These are phyloP conservation scores for Phytophthora agathidicida DNA, from an alignment of 352 stramenopile species.

Conservation along the genomic window DNA sequence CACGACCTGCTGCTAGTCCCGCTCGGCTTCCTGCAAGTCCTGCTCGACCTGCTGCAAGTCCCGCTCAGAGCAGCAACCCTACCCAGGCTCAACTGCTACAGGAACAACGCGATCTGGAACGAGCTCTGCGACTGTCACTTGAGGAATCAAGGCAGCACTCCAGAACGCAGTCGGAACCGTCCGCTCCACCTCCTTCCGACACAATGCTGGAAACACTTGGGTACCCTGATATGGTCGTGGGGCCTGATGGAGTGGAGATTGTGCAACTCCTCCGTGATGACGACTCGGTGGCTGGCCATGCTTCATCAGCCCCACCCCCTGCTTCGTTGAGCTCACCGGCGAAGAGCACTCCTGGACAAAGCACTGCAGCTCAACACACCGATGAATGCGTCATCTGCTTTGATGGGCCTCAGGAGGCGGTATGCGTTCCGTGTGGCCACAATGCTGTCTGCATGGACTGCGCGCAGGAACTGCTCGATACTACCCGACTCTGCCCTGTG, in stretches of 20 bases:
- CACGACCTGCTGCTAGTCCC: constrained; percentile 3
- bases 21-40: too few relatives aligned
- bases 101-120: constrained; percentile 65
- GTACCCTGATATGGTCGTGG: constrained; percentile 56
- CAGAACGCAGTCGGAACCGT: constrained; percentile 25
- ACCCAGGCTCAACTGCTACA: constrained; percentile 40
- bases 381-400: constrained; percentile 88
- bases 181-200: constrained; percentile 38
- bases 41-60: constrained; percentile 2
- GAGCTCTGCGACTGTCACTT: constrained; percentile 58
- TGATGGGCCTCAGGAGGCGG: constrained; percentile 70
- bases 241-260: constrained; percentile 79
- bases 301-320: constrained; percentile 20
- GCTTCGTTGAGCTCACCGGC: constrained; percentile 4
- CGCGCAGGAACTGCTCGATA: constrained; percentile 67
- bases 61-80: constrained; percentile 5
- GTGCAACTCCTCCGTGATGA: constrained; percentile 60
- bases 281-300: constrained; percentile 10
- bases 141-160: constrained; percentile 52
- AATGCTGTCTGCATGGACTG: constrained; percentile 89
- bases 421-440: constrained; percentile 87
- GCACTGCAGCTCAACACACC: constrained; percentile 3
- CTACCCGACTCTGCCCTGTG: constrained; percentile 71
- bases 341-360: constrained; percentile 9
- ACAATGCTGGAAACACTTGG: constrained; percentile 40